Evolutionary conservation across 306 rosid species (phyloP), one percentile per base, ranked within the genome.

Genomic region (Mucuna pruriens): DNA sequence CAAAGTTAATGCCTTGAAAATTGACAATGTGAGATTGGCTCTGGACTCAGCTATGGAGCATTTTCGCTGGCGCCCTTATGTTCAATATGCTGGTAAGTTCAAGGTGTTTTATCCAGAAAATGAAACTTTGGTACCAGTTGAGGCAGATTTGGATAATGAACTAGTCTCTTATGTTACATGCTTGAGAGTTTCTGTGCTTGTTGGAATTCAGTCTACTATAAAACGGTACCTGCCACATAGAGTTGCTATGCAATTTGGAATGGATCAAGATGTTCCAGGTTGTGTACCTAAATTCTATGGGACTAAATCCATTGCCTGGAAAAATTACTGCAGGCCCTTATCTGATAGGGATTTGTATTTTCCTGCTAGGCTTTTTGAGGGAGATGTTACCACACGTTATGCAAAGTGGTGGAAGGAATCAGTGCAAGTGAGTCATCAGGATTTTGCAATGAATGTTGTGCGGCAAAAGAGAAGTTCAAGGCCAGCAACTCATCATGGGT

Each of bases 201-300:
- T 83, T 74, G 94, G 93, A n/a, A 19, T 89, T 39, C 80, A 34
- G 11, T 64, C 72, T 40, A 70, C 11, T 46, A 65, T 39, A 23
- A 29, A 73, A 68, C 71, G 77, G 42, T 91, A 91, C 71, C 79
- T 84, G 10, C 93, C 93, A 4, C 90, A 89, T 63, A 65, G 90
- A 71, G 89, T 91, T 23, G 83, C 91, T 2, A 75, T 86, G 91
- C 92, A 89, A 76, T 89, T 91, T 69, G 91, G 95, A 39, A 69
- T 87, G 79, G 94, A 91, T 82, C 94, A 90, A 80, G 94, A 86
- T 63, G 34, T 90, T 60, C 94, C 89, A 0, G 69, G 72, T 40
- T 22, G 3, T 31, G 74, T 44, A 57, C 20, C 76, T 48, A 33
- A n/a, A 15, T 8, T 11, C 9, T 49, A 64, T 19, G 23, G 48